Evolutionary conservation across 768 basidiomycete genomes (phyloP).

Genomic region (Boletellus ananiceps): DNA sequence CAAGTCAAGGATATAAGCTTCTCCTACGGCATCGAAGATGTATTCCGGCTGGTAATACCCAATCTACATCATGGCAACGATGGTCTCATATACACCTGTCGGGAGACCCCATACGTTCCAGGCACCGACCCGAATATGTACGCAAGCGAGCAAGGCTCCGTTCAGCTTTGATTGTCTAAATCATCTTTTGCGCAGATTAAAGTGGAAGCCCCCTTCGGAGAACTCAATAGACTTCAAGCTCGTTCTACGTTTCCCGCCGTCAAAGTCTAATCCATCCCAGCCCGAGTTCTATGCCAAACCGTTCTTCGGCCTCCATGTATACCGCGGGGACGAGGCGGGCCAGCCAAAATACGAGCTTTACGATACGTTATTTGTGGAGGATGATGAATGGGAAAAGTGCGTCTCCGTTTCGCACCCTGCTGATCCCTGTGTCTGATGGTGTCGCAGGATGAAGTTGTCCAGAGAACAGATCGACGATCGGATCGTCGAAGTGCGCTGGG

Average conservation of each 20-base stretch:
- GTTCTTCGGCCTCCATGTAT: constrained; percentile 76
- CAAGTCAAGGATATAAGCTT: constrained; percentile 82
- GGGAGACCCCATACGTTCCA: constrained; percentile 69
- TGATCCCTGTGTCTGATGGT: constrained; percentile 2
- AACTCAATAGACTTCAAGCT: constrained; percentile 98
- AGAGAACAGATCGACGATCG: constrained; percentile 92
- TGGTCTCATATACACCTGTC: constrained; percentile 94
- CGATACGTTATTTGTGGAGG: constrained; percentile 80
- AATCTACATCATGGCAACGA: constrained; percentile 88
- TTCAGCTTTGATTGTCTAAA: not conserved
- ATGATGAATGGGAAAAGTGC: constrained; percentile 91
- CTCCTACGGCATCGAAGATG: constrained; percentile 84
- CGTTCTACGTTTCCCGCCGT: constrained; percentile 85
- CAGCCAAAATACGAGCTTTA: constrained; percentile 70
- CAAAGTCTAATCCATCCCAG: constrained; percentile 42
- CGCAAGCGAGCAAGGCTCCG: constrained; percentile 55
- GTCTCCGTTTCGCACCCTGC: constrained; percentile 28
- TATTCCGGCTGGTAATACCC: constrained; percentile 81
- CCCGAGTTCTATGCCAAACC: constrained; percentile 87
- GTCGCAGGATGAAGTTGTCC: constrained; percentile 68
- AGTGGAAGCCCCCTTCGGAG: constrained; percentile 98
- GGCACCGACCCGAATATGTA: constrained; percentile 91
- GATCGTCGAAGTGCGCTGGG: constrained; percentile 93
- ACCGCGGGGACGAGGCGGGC: constrained; percentile 64
- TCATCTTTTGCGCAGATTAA: constrained; percentile 53